Conservation (phyloP, 257 asterid genomes). For the Lantana camara region DNA sequence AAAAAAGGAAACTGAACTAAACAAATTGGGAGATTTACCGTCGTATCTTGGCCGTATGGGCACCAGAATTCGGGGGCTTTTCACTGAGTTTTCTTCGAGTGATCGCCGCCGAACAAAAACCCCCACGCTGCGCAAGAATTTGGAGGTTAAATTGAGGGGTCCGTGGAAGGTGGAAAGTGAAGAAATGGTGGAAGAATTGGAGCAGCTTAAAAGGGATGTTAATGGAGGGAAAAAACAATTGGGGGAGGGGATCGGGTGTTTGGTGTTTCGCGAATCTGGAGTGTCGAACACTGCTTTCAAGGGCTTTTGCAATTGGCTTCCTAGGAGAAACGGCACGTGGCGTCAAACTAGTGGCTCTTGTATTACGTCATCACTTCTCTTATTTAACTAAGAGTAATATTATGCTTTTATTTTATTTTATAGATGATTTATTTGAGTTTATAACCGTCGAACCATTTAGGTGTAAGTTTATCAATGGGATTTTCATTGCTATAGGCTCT, state of each 20-base stretch:
- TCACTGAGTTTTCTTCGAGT: constrained; percentile 22
- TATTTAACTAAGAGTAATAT: no score
- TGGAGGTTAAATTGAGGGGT: not conserved
- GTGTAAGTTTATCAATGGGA: no score
- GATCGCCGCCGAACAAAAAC: constrained; percentile 37
- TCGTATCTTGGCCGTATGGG: constrained; percentile 24
- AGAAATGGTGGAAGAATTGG: constrained; percentile 8
- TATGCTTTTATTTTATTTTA: not conserved
- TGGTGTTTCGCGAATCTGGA: constrained; percentile 31
- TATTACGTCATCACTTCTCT: not conserved
- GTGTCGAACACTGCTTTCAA: constrained; percentile 21
- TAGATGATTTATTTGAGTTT: no score
- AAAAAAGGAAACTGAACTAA: not conserved
- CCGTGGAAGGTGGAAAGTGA: constrained; percentile 10
- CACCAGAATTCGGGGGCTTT: constrained; percentile 29
- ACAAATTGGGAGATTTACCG: not conserved
- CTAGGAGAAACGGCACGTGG: constrained; percentile 31
- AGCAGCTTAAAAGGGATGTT: constrained; percentile 28
- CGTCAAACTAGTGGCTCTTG: constrained; percentile 20
- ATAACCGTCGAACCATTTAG: no score
- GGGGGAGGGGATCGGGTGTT: constrained; percentile 36
- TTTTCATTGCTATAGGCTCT: no score
- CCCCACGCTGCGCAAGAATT: constrained; percentile 23
- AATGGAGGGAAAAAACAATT: constrained; percentile 42
- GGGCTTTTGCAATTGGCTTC: constrained; percentile 36